Evolutionary conservation across 352 stramenopile genomes (phyloP).

Genomic region (Globisporangium mamillatum): DNA sequence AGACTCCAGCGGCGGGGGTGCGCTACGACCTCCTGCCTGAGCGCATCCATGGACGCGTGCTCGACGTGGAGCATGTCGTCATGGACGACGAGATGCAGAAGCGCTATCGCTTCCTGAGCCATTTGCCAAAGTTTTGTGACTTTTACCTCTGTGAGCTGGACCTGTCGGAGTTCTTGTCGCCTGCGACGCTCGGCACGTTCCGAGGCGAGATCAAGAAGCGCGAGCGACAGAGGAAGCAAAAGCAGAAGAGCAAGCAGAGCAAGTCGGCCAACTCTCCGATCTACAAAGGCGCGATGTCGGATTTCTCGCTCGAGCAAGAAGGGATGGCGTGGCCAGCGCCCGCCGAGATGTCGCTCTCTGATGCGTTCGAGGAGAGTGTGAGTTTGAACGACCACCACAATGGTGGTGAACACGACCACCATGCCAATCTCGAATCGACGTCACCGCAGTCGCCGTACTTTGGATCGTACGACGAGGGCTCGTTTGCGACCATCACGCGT

Average conservation of each 20-base stretch:
- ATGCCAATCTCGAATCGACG: constrained; percentile 12
- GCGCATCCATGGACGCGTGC: constrained; percentile 50
- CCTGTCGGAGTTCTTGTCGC: constrained; percentile 62
- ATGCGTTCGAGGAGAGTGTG: constrained; percentile 39
- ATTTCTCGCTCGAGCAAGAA: constrained; percentile 60
- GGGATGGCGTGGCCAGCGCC: constrained; percentile 55
- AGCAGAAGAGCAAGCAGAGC: constrained; percentile 33
- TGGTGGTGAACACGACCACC: constrained; percentile 1
- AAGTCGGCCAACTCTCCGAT: constrained; percentile 26
- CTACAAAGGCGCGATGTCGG: constrained; percentile 19
- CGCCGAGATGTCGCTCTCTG: constrained; percentile 40
- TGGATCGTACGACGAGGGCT: constrained; percentile 31
- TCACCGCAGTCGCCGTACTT: constrained; percentile 12
- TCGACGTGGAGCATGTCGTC: constrained; percentile 86
- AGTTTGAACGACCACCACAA: constrained; percentile 14
- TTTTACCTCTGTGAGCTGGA: constrained; percentile 89
- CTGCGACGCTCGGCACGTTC: constrained; percentile 60
- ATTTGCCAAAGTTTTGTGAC: constrained; percentile 83
- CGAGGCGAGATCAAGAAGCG: constrained; percentile 76
- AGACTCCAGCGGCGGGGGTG: constrained; percentile 14
- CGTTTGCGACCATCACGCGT: constrained; percentile 68
- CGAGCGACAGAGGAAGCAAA: constrained; percentile 59
- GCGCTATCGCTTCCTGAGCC: constrained; percentile 83
- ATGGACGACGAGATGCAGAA: constrained; percentile 85
- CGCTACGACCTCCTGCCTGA: constrained; percentile 59